These are phyloP conservation scores for Conidiobolus incongruus DNA, from an alignment of 371 early-diverging fungal genomes.

Conservation along the genomic window DNA sequence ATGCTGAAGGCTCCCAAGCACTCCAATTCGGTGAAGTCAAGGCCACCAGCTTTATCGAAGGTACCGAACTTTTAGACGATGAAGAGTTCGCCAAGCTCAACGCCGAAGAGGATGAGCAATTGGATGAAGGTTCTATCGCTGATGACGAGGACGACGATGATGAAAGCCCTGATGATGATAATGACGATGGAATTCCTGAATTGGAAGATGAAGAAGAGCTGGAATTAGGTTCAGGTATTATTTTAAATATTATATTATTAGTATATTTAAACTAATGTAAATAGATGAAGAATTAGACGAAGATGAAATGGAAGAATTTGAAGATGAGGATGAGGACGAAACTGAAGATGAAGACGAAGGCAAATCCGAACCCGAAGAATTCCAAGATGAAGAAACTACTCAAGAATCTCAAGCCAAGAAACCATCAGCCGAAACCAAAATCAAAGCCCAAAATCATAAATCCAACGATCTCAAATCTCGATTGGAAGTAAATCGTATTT, in stretches of 20 bases:
- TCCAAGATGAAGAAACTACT: neutral
- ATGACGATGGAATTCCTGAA: no score
- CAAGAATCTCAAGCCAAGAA: neutral
- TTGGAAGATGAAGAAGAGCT: constrained; percentile 20
- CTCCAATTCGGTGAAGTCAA: constrained; percentile 46
- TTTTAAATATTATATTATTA: no score
- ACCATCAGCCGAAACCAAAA: neutral
- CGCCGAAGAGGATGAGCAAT: constrained; percentile 26
- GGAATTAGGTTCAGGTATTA: no score
- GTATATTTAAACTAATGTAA: no score
- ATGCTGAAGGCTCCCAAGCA: constrained; percentile 33
- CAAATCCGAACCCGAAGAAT: constrained; percentile 11
- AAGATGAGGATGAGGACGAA: constrained; percentile 14
- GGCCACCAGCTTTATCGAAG: constrained; percentile 45
- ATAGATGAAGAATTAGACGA: constrained; percentile 12
- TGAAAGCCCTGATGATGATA: constrained; percentile 12
- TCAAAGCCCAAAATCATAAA: neutral
- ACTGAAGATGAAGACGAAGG: constrained; percentile 19
- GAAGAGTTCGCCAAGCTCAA: constrained; percentile 31
- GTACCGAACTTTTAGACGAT: constrained; percentile 33
- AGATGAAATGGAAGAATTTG: constrained; percentile 13
- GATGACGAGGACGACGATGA: constrained; percentile 11
- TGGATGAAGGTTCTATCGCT: no score
- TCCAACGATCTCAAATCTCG: neutral
- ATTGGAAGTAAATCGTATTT: constrained; percentile 19